Evolutionary conservation across 2,329 filamentous ascomycete species (phyloP).

Genomic region (Fusarium acutatum): DNA sequence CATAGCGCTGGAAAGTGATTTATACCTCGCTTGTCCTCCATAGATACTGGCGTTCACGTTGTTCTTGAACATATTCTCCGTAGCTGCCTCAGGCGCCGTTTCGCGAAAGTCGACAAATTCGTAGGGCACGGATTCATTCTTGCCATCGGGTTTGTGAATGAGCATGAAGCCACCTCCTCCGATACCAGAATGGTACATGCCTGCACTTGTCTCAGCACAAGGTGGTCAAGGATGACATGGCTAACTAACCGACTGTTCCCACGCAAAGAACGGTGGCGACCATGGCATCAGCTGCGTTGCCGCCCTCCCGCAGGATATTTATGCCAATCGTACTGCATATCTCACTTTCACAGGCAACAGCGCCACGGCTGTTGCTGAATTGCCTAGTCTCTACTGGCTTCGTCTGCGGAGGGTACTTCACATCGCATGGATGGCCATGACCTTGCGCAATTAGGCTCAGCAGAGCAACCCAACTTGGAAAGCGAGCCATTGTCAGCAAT

Average conservation of each 20-base stretch:
- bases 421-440: conserved; percentile 4
- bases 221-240: rapidly evolving
- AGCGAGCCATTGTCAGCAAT: background rate
- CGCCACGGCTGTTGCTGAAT: conserved; percentile 53
- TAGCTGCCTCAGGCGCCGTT: conserved; percentile 80
- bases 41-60: conserved; percentile 70
- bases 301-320: conserved; percentile 64
- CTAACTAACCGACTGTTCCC: conserved; percentile 58
- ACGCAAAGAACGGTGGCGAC: conserved; percentile 72
- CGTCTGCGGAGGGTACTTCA: conserved; percentile 16
- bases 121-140: conserved; percentile 54
- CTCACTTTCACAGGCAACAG: conserved; percentile 67
- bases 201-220: background rate
- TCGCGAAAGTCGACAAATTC: conserved; percentile 89
- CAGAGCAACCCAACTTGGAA: background rate
- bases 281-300: conserved; percentile 73
- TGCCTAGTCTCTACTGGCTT: background rate
- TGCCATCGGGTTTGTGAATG: conserved; percentile 68
- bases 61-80: conserved; percentile 81
- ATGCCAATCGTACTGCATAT: conserved; percentile 69
- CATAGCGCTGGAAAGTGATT: background rate
- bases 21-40: conserved; percentile 77
- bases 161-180: conserved; percentile 84
- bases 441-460: conserved; percentile 7
- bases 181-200: conserved; percentile 75